Conservation (phyloP, 2,329 filamentous ascomycete species). For the Botryotinia narcissicola region DNA sequence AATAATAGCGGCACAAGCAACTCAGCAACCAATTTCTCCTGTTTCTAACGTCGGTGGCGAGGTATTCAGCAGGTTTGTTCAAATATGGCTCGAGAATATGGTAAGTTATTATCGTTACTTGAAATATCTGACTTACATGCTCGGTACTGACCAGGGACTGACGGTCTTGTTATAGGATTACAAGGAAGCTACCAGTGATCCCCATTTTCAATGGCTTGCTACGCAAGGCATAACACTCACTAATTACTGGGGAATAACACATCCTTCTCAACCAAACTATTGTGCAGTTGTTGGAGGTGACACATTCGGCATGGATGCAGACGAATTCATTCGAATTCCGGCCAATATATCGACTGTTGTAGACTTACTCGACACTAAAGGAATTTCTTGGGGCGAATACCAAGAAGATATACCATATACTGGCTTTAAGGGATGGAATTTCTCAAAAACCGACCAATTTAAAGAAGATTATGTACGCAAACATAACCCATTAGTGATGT, state of each 20-base stretch:
- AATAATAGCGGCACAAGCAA: slow-evolving; percentile 45
- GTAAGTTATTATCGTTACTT: slow-evolving; percentile 18
- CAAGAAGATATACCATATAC: slow-evolving; percentile 53
- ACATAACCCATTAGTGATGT: slow-evolving; percentile 55
- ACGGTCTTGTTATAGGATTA: slow-evolving; percentile 10
- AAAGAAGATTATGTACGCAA: slow-evolving; percentile 64
- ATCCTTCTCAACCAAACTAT: slow-evolving; percentile 63
- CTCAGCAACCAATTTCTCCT: slow-evolving; percentile 45
- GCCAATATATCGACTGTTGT: slow-evolving; percentile 47
- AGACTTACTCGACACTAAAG: slow-evolving; percentile 48
- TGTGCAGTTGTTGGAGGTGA: slow-evolving; percentile 56
- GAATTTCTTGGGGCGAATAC: slow-evolving; percentile 52
- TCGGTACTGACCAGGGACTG: neutral
- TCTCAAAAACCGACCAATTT: slow-evolving; percentile 52
- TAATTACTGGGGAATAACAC: slow-evolving; percentile 54
- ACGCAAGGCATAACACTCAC: slow-evolving; percentile 54
- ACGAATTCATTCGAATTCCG: slow-evolving; percentile 48
- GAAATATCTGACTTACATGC: neutral
- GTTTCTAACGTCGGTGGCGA: slow-evolving; percentile 50
- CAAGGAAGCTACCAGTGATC: slow-evolving; percentile 36
- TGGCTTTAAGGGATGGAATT: slow-evolving; percentile 48
- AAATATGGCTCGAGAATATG: slow-evolving; percentile 62
- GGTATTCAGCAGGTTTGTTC: slow-evolving; percentile 58
- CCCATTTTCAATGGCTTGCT: slow-evolving; percentile 49
- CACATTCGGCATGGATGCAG: slow-evolving; percentile 54